A percentile compares a stretch with the other conserved stretches of the same genome.
Evolutionary conservation across 2,329 filamentous ascomycete genomes (phyloP).

Genomic region (Cercospora sp.): DNA sequence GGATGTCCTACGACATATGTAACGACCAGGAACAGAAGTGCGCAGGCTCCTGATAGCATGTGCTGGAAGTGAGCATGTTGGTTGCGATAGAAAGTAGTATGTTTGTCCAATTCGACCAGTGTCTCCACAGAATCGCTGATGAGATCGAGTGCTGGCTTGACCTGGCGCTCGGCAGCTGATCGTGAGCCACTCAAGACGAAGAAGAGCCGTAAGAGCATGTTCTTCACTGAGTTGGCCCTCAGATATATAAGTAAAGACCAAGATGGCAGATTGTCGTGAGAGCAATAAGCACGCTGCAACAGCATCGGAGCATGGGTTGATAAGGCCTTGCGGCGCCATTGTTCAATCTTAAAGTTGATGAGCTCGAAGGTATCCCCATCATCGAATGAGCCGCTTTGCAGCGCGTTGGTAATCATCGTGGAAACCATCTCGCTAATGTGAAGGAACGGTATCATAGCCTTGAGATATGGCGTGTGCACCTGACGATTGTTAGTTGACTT

Average conservation of each 20-base stretch:
- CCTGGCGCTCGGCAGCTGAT: not conserved
- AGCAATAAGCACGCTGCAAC: not conserved
- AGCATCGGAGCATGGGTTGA: not conserved
- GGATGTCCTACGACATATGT: not conserved
- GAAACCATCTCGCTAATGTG: not conserved
- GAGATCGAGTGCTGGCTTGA: not conserved
- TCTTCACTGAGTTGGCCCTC: not conserved
- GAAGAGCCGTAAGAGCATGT: not conserved
- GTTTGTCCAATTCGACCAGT: not conserved
- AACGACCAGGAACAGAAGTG: not conserved
- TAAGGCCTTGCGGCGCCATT: not conserved
- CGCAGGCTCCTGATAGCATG: constrained; percentile 2
- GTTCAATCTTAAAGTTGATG: not conserved
- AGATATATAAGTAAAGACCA: not conserved
- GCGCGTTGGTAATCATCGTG: not conserved
- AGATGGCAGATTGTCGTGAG: not conserved
- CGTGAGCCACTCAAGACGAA: not conserved
- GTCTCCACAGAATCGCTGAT: not conserved
- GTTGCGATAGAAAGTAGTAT: not conserved
- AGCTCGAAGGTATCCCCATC: not conserved
- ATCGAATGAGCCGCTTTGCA: not conserved
- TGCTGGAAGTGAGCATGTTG: constrained; percentile 7
- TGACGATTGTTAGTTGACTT: not conserved
- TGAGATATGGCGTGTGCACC: not conserved
- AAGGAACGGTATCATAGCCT: not conserved